Conservation (phyloP, 208 protist species). For the Leishmania martiniquensis region DNA sequence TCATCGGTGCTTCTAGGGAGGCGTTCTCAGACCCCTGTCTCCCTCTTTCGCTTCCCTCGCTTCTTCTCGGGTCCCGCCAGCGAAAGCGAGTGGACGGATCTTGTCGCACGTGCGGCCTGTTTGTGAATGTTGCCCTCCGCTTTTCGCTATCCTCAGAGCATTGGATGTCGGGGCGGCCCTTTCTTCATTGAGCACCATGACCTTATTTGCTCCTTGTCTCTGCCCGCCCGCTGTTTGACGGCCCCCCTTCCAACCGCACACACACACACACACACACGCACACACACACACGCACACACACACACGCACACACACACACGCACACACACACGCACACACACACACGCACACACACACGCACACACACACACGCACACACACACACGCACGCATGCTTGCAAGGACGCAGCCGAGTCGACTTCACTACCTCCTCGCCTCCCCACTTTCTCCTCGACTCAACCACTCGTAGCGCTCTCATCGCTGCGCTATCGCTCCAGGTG, state of each 20-base stretch:
- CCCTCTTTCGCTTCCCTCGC: not conserved
- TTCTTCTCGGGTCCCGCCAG: not conserved
- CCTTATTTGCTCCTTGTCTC: not conserved
- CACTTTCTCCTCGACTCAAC: no score
- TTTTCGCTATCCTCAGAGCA: no score
- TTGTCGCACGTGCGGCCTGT: not conserved
- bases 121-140: not conserved
- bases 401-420: not conserved
- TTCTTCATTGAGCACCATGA: not conserved
- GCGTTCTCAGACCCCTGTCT: not conserved
- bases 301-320: no score
- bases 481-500: not conserved
- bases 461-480: not conserved
- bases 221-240: not conserved
- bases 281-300: no score
- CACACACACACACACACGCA: no score
- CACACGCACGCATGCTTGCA: not conserved
- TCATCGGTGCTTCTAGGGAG: not conserved
- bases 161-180: not conserved
- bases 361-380: no score
- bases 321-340: no score
- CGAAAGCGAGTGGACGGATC: not conserved
- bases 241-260: not conserved
- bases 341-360: no score
- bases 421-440: not conserved